Evolutionary conservation across 148 eudicot genomes (phyloP), one percentile per base, ranked within the genome.

Genomic region (Dianthus caryophyllus): DNA sequence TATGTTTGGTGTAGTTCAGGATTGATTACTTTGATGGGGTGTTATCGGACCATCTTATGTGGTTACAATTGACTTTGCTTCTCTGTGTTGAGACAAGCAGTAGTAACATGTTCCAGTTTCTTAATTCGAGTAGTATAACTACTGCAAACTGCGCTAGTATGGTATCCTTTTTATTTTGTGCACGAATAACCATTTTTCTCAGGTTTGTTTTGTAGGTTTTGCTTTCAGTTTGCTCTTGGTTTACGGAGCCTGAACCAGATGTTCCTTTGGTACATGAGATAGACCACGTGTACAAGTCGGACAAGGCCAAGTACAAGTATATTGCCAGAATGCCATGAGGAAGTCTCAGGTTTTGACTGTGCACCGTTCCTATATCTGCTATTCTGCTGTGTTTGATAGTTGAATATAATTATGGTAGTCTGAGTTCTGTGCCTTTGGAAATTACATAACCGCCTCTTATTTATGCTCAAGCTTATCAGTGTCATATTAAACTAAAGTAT

Each of bases 211-310:
- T 55, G 60, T 67, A 85, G 84, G 89, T 82, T 47, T 71, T 85
- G 76, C 84, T 79, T 25, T 82, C 85, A n/a, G 77, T 84, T 59
- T 82, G 85, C 68, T 80, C 84, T 24, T 54, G 82, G 59, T 64
- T 78, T 65, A 82, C 84, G 8, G 84, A 85, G 64, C 86, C 84
- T 5, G 80, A 85, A 39, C 86, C 86, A 0, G 86, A 80, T 43
- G 81, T 80, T 65, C 84, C 83, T 22, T 75, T 82, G 63, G 81
- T 78, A 46, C 84, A 84, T 1, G 80, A 85, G 78, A 80, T 82
- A 57, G 89, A 83, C 63, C 84, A 82, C 74, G 76, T 85, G 83
- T 85, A 80, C 83, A 85, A 82, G 82, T 61, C 82, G 17, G 86
- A 82, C 77, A 64, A 76, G 72, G 77, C 71, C 76, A 85, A 82